phyloP scores from a whole-genome alignment of 148 eudicot genomes.

The Beta vulgaris region DNA sequence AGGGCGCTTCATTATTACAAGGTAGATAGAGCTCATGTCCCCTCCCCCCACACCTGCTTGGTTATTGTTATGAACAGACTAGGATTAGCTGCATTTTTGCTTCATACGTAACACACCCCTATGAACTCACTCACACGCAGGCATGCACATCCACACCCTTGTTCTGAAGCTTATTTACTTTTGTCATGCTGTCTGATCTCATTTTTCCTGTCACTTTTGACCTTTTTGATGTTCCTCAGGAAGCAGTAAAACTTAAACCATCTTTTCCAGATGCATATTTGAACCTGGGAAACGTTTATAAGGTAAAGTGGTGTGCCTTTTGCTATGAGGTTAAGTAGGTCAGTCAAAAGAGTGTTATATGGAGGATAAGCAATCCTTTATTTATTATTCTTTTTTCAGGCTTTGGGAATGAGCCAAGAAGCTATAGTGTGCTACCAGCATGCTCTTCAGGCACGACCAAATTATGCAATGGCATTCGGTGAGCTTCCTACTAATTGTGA shows the following conservation, averaged over 20 bases:
- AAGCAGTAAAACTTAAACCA: constrained; percentile 89
- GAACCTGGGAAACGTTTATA: constrained; percentile 83
- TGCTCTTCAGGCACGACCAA: constrained; percentile 84
- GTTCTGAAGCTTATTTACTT: no score
- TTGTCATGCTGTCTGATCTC: neutral
- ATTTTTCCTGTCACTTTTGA: neutral
- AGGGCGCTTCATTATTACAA: constrained; percentile 64
- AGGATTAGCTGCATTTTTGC: neutral
- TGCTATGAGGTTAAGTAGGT: constrained; percentile 2
- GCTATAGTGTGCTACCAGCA: constrained; percentile 81
- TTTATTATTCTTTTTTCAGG: constrained; percentile 46
- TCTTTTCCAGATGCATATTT: constrained; percentile 83
- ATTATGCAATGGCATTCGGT: constrained; percentile 92
- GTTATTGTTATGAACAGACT: neutral
- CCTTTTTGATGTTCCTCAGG: constrained; percentile 37
- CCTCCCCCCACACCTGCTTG: neutral
- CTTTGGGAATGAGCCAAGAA: constrained; percentile 82
- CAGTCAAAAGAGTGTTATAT: constrained; percentile 9
- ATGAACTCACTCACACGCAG: no score
- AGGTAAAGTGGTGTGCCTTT: constrained; percentile 46
- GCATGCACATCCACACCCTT: no score
- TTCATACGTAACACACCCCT: no score
- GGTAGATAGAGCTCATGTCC: constrained; percentile 33
- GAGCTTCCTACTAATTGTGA: constrained; percentile 29
- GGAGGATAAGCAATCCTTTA: neutral